A percentile compares a stretch with the other conserved stretches of the same genome.
Conservation (phyloP, 2,329 filamentous ascomycete species). For the Talaromyces pinophilus region DNA sequence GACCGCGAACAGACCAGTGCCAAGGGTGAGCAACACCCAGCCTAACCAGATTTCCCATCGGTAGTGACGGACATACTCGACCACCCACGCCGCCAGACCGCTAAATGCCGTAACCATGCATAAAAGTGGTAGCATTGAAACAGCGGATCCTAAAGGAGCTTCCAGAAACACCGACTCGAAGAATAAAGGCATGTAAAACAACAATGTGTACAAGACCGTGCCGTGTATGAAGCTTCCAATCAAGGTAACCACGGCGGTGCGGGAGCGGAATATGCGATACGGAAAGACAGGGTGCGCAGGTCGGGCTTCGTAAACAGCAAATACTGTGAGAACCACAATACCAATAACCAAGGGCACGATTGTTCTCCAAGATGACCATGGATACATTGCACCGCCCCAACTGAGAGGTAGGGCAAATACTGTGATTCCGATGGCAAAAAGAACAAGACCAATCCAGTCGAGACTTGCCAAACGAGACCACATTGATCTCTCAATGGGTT, state of each 20-base stretch:
- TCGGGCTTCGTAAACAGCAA: conserved; percentile 26
- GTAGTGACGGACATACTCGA: conserved; percentile 44
- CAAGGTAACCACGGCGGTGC: conserved; percentile 38
- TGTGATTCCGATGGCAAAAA: conserved; percentile 33
- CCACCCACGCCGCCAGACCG: conserved; percentile 37
- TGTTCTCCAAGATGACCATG: conserved; percentile 35
- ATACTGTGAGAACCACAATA: conserved; percentile 27
- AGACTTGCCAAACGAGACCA: conserved; percentile 26
- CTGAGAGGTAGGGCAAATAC: conserved; percentile 35
- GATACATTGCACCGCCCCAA: conserved; percentile 34
- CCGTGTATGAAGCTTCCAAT: conserved; percentile 42
- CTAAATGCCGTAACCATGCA: conserved; percentile 14
- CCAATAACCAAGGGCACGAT: conserved; percentile 35
- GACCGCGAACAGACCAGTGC: conserved; percentile 41
- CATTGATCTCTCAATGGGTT: conserved; percentile 55
- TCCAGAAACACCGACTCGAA: conserved; percentile 43
- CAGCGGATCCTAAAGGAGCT: conserved; percentile 16
- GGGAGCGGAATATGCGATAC: conserved; percentile 47
- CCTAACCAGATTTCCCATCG: conserved; percentile 16
- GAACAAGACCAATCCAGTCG: conserved; percentile 34
- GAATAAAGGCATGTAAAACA: conserved; percentile 50
- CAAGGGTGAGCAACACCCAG: conserved; percentile 37
- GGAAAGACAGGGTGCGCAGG: conserved; percentile 43
- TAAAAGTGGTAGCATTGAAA: conserved; percentile 13
- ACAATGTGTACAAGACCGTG: conserved; percentile 39